These are phyloP conservation scores for Nicotiana obtusifolia DNA, from an alignment of 257 asterid species.

Conservation along the genomic window DNA sequence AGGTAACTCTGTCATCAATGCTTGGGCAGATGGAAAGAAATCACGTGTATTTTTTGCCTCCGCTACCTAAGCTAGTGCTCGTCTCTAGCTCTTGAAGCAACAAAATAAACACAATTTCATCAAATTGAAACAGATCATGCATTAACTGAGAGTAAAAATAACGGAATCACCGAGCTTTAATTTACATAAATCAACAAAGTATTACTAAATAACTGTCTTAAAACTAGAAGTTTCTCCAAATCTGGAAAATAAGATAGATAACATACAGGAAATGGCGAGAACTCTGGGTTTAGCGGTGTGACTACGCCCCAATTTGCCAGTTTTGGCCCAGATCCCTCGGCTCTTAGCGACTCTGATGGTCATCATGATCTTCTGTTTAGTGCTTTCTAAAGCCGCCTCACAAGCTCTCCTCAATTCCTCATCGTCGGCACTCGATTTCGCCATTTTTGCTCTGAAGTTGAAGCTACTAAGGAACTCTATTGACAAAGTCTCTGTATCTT, in stretches of 20 bases:
- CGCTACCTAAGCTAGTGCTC: background rate
- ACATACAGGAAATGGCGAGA: constrained; percentile 3
- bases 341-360: constrained; percentile 94
- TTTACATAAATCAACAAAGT: background rate
- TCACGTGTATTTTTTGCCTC: no score
- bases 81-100: background rate
- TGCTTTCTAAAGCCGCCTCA: constrained; percentile 82
- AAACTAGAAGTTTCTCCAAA: no score
- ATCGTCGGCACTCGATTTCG: constrained; percentile 98
- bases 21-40: no score
- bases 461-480: no score
- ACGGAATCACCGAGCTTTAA: background rate
- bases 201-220: no score
- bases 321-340: constrained; percentile 79
- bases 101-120: background rate
- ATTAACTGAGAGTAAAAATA: background rate
- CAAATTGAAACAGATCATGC: constrained; percentile 1
- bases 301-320: constrained; percentile 75
- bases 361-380: constrained; percentile 68
- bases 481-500: background rate
- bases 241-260: background rate
- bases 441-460: constrained; percentile 38
- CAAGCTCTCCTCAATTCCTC: constrained; percentile 92
- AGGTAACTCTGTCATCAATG: no score
- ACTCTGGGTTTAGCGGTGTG: constrained; percentile 95